Base-by-base conservation (phyloP, 2,329 filamentous ascomycete species). In the Stenocarpella maydis region DNA sequence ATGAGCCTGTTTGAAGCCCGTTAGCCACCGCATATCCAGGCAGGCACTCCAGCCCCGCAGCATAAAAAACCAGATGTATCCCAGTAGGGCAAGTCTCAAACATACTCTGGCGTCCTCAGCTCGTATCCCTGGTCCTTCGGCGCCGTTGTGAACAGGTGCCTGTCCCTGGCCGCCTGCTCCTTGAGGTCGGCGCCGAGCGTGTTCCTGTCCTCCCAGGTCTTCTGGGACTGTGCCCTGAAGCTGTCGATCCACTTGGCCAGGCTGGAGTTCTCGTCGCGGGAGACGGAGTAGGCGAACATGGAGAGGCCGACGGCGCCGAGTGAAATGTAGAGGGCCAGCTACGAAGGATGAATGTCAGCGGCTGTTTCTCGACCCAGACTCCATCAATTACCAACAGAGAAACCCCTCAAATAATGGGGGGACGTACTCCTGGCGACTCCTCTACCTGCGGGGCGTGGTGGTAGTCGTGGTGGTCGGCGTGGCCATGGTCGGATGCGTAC, bases 351-450 rank as follows among this genome's bases (percentile, higher is more conserved):
- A n/a, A 14, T 28, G 65, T 73, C 53, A 72, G 70, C 50, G 26
- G 19, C 15, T n/a, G 49, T n/a, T 8, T 5, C 4, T 43, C 21
- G 21, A 24, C 37, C 3, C 21, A 54, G 55, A n/a, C 45, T 9
- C 39, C 19, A 15, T 19, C 10, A 19, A 4, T n/a, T 10, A 2
- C 43, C 4, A 6, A 10, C 3, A 21, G 15, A 21, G 15, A 1
- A 10, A 17, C 6, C 19, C 26, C 9, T 37, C 12, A 17, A 3
- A 9, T n/a, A 10, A 15, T 39, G 4, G 37, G 19, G 7, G 37
- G 82, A 82, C 86, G 70, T 87, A 89, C 87, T 74, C 87, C 87
- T 75, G 88, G 82, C 70, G 82, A 81, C 79, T 89, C 87, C 74
- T 85, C 83, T 71, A 83, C 80, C 43, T 76, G 71, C 66, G 76